These are phyloP conservation scores for Phanerochaete carnosa DNA, from an alignment of 768 basidiomycete genomes.

Conservation along the genomic window DNA sequence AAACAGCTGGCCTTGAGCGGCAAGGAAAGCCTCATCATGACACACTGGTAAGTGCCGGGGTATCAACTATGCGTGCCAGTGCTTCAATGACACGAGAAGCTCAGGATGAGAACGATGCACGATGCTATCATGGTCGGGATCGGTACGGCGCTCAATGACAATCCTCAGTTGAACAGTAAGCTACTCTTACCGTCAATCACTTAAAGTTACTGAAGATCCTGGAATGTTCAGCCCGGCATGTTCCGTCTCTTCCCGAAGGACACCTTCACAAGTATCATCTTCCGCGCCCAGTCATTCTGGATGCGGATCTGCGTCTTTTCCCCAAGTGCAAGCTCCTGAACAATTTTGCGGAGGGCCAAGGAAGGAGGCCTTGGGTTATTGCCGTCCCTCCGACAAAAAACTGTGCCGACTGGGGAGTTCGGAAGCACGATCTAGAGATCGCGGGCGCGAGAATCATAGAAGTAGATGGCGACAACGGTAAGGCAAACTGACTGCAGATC, in stretches of 20 bases:
- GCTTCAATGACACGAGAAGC: slow-evolving; percentile 12
- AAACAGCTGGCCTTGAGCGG: slow-evolving; percentile 82
- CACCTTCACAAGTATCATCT: slow-evolving; percentile 30
- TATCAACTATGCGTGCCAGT: neutral
- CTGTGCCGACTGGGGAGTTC: slow-evolving; percentile 30
- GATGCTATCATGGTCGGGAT: slow-evolving; percentile 91
- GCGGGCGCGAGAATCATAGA: slow-evolving; percentile 69
- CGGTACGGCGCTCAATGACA: slow-evolving; percentile 85
- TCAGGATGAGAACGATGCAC: slow-evolving; percentile 88
- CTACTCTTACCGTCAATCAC: neutral
- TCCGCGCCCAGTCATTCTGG: slow-evolving; percentile 86
- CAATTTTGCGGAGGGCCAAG: slow-evolving; percentile 57
- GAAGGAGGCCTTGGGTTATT: slow-evolving; percentile 74
- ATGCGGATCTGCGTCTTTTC: slow-evolving; percentile 66
- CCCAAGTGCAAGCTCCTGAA: slow-evolving; percentile 64
- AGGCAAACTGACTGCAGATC: neutral
- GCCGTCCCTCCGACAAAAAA: slow-evolving; percentile 33
- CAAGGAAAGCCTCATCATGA: slow-evolving; percentile 86
- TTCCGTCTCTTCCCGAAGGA: slow-evolving; percentile 38
- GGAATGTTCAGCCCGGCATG: slow-evolving; percentile 45
- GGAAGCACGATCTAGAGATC: slow-evolving; percentile 43
- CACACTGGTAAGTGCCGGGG: slow-evolving; percentile 73
- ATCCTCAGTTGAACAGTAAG: slow-evolving; percentile 92
- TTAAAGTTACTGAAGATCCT: neutral
- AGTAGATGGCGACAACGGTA: slow-evolving; percentile 30